Evolutionary conservation across 495 filamentous ascomycete species (phyloP), one percentile per base, ranked within the genome.

Genomic region (Xylaria flabelliformis): DNA sequence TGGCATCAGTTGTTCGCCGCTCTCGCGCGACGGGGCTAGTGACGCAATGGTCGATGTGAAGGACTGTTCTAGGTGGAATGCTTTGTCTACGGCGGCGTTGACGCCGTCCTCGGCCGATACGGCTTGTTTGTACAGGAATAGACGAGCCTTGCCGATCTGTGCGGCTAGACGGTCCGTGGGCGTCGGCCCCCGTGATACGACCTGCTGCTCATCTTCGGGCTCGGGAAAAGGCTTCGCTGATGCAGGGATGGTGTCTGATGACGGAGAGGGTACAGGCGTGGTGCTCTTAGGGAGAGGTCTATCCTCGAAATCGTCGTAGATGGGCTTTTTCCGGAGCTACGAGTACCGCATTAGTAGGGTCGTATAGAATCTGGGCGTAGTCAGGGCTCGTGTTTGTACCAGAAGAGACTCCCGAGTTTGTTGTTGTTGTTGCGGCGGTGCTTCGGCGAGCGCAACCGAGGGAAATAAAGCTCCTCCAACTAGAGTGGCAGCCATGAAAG

Each of bases 101-200:
- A 97, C 86, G 73, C 86, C 83, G 82, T 92, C 90, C 84, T 98
- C 94, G 70, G 90, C 88, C 29, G 85, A 83, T 39, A 87, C 86
- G 63, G 91, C 89, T 78, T 95, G 89, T 8, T 82, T 76, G 86
- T 98, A 91, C 51, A 97, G 82, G 85, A 92, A 93, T 50, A 97
- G 86, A n/a, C 96, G 93, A 59, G 86, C 91, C 74, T 85, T 87
- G 70, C 91, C 87, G 80, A 99, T 90, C 80, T 97, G 90, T n/a
- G 84, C 85, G 58, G 95, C 94, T 50, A 99, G 88, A 69, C 95
- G 91, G 80, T 97, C 95, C 64, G 96, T 98, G 19, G 93, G 95
- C 15, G 95, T 94, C 19, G 93, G 92, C 65, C 85, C 84, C 72
- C 85, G 83, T 21, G 83, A 76, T 4, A 51, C n/a, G n/a, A 51